Percentiles rank a stretch among this genome's conserved stretches.
Conservation (phyloP, 768 basidiomycete species). For the Naganishia vishniacii region DNA sequence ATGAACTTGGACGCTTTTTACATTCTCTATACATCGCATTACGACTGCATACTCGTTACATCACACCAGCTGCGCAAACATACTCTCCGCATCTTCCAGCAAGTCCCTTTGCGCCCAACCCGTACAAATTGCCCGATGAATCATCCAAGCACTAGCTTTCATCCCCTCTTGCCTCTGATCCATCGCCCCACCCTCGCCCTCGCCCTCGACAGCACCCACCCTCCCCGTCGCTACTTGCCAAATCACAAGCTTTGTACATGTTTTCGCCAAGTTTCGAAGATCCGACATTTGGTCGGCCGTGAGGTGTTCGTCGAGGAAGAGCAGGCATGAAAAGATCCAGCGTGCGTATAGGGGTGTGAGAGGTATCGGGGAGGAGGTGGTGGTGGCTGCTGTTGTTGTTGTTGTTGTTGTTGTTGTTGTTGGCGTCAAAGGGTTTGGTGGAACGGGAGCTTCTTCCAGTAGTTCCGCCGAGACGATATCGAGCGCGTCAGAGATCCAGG, state of each 20-base stretch:
- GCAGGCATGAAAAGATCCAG: conserved; percentile 42
- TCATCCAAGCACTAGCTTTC: conserved; percentile 42
- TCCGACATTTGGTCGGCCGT: conserved; percentile 33
- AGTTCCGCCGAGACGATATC: conserved; percentile 6
- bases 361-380: conserved; percentile 10
- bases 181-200: conserved; percentile 23
- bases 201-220: no score
- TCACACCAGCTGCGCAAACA: conserved; percentile 28
- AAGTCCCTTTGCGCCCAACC: conserved; percentile 45
- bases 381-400: neutral
- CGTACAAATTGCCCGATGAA: conserved; percentile 37
- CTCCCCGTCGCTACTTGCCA: conserved; percentile 36
- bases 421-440: neutral
- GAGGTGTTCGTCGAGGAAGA: conserved; percentile 36
- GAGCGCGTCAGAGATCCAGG: conserved; percentile 1
- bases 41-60: neutral
- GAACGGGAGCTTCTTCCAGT: neutral
- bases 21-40: neutral
- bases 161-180: conserved; percentile 31
- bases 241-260: conserved; percentile 33
- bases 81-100: conserved; percentile 34
- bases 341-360: conserved; percentile 33
- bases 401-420: neutral
- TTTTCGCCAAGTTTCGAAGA: conserved; percentile 38
- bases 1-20: no score